A percentile compares a stretch with the other conserved stretches of the same genome.
Conservation (phyloP, 352 stramenopile genomes). For the Globisporangium acanthophoron region DNA sequence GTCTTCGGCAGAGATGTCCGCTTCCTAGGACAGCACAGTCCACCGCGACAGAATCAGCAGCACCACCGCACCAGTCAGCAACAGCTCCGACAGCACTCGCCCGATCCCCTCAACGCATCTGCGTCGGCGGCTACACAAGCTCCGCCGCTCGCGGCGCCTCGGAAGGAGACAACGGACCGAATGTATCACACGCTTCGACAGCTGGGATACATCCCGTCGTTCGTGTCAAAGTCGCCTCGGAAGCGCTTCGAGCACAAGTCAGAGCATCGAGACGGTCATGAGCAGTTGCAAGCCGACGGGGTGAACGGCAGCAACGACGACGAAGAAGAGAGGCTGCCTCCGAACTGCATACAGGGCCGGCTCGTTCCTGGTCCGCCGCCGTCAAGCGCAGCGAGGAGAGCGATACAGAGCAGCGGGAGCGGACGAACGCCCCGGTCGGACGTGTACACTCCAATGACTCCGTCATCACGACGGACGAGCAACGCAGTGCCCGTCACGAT, state of each 20-base stretch:
- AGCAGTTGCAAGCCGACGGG: neutral
- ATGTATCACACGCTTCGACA: constrained; percentile 37
- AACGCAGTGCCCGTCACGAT: neutral
- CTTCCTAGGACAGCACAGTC: constrained; percentile 17
- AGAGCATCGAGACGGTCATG: neutral
- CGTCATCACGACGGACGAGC: neutral
- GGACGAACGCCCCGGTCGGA: constrained; percentile 14
- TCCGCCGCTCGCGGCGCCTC: neutral
- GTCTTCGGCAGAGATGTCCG: constrained; percentile 28
- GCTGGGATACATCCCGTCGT: constrained; percentile 32
- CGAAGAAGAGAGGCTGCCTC: constrained; percentile 16
- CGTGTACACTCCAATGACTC: constrained; percentile 9
- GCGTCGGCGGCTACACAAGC: neutral
- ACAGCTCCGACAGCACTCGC: neutral
- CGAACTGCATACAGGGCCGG: constrained; percentile 28
- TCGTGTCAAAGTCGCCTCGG: constrained; percentile 1
- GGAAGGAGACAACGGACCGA: constrained; percentile 12
- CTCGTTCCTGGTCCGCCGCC: constrained; percentile 28
- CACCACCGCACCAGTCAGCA: neutral
- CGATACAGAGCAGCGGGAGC: neutral
- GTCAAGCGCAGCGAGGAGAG: neutral
- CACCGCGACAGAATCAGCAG: constrained; percentile 2
- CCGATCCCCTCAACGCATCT: neutral
- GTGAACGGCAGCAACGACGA: neutral
- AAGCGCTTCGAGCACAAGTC: neutral